These are phyloP conservation scores for Zymoseptoria ardabiliae DNA, from an alignment of 2,329 filamentous ascomycete genomes.

Conservation along the genomic window DNA sequence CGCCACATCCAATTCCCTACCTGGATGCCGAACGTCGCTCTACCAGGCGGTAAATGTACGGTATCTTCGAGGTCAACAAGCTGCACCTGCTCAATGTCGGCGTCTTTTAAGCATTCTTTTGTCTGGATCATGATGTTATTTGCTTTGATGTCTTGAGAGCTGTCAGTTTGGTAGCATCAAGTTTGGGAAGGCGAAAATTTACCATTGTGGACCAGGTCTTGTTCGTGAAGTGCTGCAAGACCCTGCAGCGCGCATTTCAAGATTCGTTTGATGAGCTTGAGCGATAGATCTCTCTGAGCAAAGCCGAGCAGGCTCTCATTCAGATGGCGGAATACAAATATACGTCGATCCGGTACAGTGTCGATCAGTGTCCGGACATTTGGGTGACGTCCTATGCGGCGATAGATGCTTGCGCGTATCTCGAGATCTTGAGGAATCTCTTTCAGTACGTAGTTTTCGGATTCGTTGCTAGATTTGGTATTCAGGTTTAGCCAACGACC, in stretches of 20 bases:
- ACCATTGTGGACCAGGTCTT: slow-evolving; percentile 29
- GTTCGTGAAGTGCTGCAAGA: slow-evolving; percentile 32
- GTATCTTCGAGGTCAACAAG: slow-evolving; percentile 38
- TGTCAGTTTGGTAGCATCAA: slow-evolving; percentile 11
- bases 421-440: slow-evolving; percentile 22
- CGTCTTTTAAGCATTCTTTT: slow-evolving; percentile 26
- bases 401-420: slow-evolving; percentile 16
- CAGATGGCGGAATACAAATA: slow-evolving; percentile 42
- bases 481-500: background rate
- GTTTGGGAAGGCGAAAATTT: background rate
- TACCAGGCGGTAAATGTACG: slow-evolving; percentile 33
- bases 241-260: slow-evolving; percentile 38
- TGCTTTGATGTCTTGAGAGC: slow-evolving; percentile 35
- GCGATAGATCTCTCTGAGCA: slow-evolving; percentile 34
- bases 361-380: slow-evolving; percentile 36
- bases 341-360: slow-evolving; percentile 38
- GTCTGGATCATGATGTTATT: slow-evolving; percentile 41
- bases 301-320: slow-evolving; percentile 38
- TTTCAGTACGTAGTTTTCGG: slow-evolving; percentile 23
- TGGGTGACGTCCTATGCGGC: slow-evolving; percentile 20
- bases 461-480: slow-evolving; percentile 17
- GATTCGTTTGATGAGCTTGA: slow-evolving; percentile 35
- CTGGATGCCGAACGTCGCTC: slow-evolving; percentile 32
- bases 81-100: slow-evolving; percentile 32
- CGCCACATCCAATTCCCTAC: slow-evolving; percentile 41